phyloP scores from a whole-genome alignment of 2,329 filamentous ascomycete genomes.

The Phialophora expanda region DNA sequence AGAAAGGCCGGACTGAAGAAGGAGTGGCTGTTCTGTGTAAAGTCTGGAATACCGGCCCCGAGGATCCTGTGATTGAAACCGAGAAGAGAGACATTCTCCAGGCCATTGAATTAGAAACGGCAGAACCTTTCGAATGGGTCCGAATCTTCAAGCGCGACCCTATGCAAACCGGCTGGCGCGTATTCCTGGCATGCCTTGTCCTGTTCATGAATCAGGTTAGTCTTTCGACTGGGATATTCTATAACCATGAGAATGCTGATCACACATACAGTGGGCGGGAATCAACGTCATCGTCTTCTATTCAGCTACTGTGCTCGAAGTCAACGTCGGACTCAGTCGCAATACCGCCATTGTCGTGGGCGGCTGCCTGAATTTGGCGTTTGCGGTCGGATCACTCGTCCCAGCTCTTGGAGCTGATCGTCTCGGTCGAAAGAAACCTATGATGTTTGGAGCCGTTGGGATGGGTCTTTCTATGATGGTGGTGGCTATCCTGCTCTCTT shows the following conservation, averaged over 20 bases:
- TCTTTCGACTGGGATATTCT: conserved; percentile 52
- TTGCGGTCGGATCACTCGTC: conserved; percentile 51
- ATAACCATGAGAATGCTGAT: conserved; percentile 20
- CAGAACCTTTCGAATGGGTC: conserved; percentile 6
- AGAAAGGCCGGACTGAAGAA: conserved; percentile 40
- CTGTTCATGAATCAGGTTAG: conserved; percentile 57
- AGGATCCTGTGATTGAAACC: conserved; percentile 41
- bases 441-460: conserved; percentile 47
- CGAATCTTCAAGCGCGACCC: conserved; percentile 51
- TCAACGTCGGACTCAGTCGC: conserved; percentile 55
- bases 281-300: background rate
- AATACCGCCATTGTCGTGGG: conserved; percentile 56
- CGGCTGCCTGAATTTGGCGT: conserved; percentile 47
- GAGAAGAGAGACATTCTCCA: conserved; percentile 35
- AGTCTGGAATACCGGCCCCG: conserved; percentile 47
- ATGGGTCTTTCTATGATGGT: conserved; percentile 51
- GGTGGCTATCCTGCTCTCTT: conserved; percentile 48
- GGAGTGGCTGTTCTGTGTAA: conserved; percentile 38
- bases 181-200: conserved; percentile 54
- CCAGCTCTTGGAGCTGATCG: conserved; percentile 55
- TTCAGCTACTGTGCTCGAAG: conserved; percentile 47
- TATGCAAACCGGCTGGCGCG: conserved; percentile 51
- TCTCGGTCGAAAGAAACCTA: conserved; percentile 48
- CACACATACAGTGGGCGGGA: too few relatives aligned
- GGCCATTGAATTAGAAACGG: conserved; percentile 46